Evolutionary conservation across 257 asterid species (phyloP), one percentile per base, ranked within the genome.

Genomic region (Plantago ovata): DNA sequence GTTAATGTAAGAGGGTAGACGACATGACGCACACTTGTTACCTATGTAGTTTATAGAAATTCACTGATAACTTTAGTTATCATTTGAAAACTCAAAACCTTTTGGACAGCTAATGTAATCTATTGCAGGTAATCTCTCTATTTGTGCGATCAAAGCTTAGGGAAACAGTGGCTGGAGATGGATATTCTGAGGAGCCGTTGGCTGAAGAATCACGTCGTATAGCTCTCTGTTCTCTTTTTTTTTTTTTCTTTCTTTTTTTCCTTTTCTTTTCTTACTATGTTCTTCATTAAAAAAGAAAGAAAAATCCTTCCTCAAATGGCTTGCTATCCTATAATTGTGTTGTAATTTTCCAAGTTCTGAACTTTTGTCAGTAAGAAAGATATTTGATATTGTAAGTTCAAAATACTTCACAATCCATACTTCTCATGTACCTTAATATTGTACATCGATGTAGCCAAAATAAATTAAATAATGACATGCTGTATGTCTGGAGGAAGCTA

Each of bases 121-220:
- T 54, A 15, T 77, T n/a, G 75, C 93, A 92, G 96, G 98, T 92
- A 50, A 82, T 92, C 62, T 80, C 94, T 79, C 77, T 92, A 59
- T 70, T 79, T 71, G 68, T 88, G 62, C 79, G 95, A 28, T 85
- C 98, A 73, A 88, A 79, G 42, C 58, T 75, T 57, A 75, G 67
- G 64, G 78, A 75, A 52, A 41, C 73, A 68, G 62, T 69, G 23
- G 60, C 22, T 52, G 69, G 49, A 72, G 68, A 65, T 64, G 77
- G 73, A 63, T 60, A 60, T 66, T 71, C 77, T 67, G 84, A 70
- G 46, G 87, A 86, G 66, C 61, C 50, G 39, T 56, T 47, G 45
- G 16, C 73, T 13, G 80, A 80, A 60, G 82, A 73, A 68, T 72
- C 84, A 60, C 72, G 71, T 72, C 82, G 97, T 86, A 72, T 60